phyloP scores from a whole-genome alignment of 208 protist species.

The Acanthamoeba lugdunensis region DNA sequence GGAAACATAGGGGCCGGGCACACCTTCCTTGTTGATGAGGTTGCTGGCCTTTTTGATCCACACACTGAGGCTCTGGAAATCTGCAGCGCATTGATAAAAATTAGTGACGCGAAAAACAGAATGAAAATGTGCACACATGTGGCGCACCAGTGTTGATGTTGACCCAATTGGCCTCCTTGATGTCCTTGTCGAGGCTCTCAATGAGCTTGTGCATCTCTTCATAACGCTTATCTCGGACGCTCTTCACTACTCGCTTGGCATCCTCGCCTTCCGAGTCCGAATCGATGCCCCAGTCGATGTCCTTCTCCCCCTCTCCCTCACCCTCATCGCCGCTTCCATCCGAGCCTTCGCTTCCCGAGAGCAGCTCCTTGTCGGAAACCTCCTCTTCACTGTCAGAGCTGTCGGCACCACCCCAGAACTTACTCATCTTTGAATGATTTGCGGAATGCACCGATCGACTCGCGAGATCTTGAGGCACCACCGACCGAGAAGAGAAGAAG shows the following conservation, averaged over 20 bases:
- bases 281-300: constrained; percentile 44
- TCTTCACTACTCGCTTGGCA: constrained; percentile 39
- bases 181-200: constrained; percentile 35
- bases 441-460: background rate
- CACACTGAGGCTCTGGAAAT: constrained; percentile 49
- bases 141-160: constrained; percentile 36
- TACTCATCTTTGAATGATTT: constrained; percentile 24
- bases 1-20: constrained; percentile 56
- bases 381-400: constrained; percentile 48
- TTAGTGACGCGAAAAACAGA: background rate
- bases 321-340: constrained; percentile 22
- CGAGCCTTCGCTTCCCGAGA: constrained; percentile 11
- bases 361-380: constrained; percentile 45
- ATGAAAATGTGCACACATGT: background rate
- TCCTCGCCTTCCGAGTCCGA: constrained; percentile 36
- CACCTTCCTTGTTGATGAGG: constrained; percentile 43
- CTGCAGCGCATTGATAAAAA: background rate
- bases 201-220: constrained; percentile 71
- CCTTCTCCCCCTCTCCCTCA: constrained; percentile 47
- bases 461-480: background rate
- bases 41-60: constrained; percentile 72
- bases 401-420: constrained; percentile 58
- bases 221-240: constrained; percentile 63
- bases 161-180: constrained; percentile 31
- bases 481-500: background rate